Evolutionary conservation across 192 early-diverging fungal species (phyloP), one percentile per base, ranked within the genome.

Genomic region (Paraglomus brasilianum): DNA sequence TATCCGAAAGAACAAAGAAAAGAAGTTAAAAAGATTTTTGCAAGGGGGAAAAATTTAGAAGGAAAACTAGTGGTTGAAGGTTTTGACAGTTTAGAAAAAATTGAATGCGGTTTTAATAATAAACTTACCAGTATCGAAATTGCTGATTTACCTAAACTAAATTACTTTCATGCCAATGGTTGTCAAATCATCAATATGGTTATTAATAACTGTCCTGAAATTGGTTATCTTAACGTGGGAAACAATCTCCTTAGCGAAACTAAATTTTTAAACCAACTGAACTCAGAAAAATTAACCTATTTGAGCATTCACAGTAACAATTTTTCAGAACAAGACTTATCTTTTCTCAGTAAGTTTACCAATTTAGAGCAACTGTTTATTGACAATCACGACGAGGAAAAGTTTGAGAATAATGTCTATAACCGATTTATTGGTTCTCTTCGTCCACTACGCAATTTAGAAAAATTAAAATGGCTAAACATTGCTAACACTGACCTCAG

Each of bases 131-230:
- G 17, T 43, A 44, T 44, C 19, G 44, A 13, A 15, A 39, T 61
- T 43, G 5, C 15, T 43, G 41, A 61, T 4, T 42, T 61, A 43
- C 7, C 13, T 0, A 0, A 61, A 61, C 38, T 61, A 43, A 9
- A 41, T 43, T 39, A 43, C 1, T 61, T 39, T 15, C 40, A 5
- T 9, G 19, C 44, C 5, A 43, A 42, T 43, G 13, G 17, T 22
- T 61, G 58, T 43, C 15, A 42, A 11, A 7, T 61, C 0, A 5
- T 9, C 2, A 17, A 61, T 61, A 43, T 61, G 41, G 40, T 42
- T 8, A 61, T 61, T 42, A n/a, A 61, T 43, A 61, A 61, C 13
- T 61, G 58, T 61, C 38, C 58, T 61, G 40, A 61, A n/a, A 43
- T 61, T 43, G 41, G 41, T 43, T 43, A 43, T 15, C 41, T 61